Conservation (phyloP, 1,139 yeast genomes). For the Nakaseomyces nivariensis region DNA sequence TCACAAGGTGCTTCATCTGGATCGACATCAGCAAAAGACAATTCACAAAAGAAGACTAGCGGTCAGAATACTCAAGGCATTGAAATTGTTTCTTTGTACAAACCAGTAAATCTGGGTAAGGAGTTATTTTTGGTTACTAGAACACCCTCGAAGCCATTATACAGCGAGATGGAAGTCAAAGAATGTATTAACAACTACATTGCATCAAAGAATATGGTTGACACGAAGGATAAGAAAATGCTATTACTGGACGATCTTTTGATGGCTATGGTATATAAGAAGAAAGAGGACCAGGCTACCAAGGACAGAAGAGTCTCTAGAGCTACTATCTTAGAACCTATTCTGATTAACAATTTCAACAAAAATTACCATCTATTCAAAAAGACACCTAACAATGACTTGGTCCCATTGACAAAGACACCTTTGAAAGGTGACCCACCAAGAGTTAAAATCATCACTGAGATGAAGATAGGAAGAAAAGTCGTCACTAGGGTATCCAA, state of each 20-base stretch:
- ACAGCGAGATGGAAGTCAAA: slow-evolving; percentile 47
- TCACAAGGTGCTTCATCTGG: slow-evolving; percentile 8
- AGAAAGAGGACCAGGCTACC: slow-evolving; percentile 14
- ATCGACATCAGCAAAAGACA: neutral
- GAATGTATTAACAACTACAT: slow-evolving; percentile 47
- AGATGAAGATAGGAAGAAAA: slow-evolving; percentile 74
- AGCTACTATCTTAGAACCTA: slow-evolving; percentile 42
- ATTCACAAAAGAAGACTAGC: neutral
- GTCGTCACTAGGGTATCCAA: slow-evolving; percentile 63
- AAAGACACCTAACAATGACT: slow-evolving; percentile 31
- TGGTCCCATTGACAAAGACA: slow-evolving; percentile 27
- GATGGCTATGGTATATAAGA: slow-evolving; percentile 25
- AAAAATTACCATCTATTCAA: slow-evolving; percentile 48
- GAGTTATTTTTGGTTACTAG: slow-evolving; percentile 41
- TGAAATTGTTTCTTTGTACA: slow-evolving; percentile 37
- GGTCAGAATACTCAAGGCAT: slow-evolving; percentile 15
- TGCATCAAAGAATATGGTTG: slow-evolving; percentile 40
- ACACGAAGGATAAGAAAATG: slow-evolving; percentile 38
- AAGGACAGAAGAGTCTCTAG: slow-evolving; percentile 32
- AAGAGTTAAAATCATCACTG: slow-evolving; percentile 54
- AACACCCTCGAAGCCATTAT: slow-evolving; percentile 34
- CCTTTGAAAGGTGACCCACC: slow-evolving; percentile 61
- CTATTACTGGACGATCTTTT: slow-evolving; percentile 46
- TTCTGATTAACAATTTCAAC: slow-evolving; percentile 43
- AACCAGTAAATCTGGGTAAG: slow-evolving; percentile 45